Percentiles rank a stretch among this genome's conserved stretches.
phyloP scores from a whole-genome alignment of 371 early-diverging fungal genomes.

The Conidiobolus incongruus region DNA sequence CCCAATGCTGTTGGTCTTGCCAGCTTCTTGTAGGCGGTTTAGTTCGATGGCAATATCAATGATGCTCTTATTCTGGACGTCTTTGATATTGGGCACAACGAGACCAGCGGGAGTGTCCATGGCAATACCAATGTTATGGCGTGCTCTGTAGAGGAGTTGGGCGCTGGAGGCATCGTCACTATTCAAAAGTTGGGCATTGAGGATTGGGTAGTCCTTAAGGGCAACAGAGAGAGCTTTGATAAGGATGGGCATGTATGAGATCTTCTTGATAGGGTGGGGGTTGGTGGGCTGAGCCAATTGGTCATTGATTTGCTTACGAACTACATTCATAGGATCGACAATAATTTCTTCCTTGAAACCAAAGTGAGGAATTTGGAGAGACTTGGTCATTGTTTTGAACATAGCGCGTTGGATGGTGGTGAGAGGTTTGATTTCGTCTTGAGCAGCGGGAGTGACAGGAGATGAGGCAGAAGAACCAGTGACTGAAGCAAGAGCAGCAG shows the following conservation, averaged over 20 bases:
- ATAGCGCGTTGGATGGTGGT: constrained; percentile 81
- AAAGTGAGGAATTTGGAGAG: constrained; percentile 83
- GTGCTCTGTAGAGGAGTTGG: constrained; percentile 37
- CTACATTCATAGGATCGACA: constrained; percentile 35
- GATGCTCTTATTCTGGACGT: constrained; percentile 70
- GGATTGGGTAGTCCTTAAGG: constrained; percentile 56
- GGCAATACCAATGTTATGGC: constrained; percentile 87
- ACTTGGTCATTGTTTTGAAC: constrained; percentile 89
- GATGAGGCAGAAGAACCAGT: neutral
- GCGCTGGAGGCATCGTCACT: constrained; percentile 19
- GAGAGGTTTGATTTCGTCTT: constrained; percentile 27
- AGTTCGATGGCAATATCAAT: constrained; percentile 78
- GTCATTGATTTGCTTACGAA: constrained; percentile 43
- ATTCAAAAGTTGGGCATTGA: constrained; percentile 52
- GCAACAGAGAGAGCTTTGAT: constrained; percentile 82
- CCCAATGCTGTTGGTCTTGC: constrained; percentile 32
- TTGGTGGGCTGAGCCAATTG: constrained; percentile 15
- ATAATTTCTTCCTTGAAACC: constrained; percentile 81
- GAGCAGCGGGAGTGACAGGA: constrained; percentile 6
- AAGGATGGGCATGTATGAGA: constrained; percentile 86
- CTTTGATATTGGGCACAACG: constrained; percentile 84
- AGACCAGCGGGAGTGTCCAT: constrained; percentile 92
- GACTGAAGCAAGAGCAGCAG: neutral
- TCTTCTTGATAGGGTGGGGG: constrained; percentile 33
- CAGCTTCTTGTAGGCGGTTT: constrained; percentile 45